Conservation (phyloP, 805 yeast species). For the Kregervanrija pseudodelftensis region DNA sequence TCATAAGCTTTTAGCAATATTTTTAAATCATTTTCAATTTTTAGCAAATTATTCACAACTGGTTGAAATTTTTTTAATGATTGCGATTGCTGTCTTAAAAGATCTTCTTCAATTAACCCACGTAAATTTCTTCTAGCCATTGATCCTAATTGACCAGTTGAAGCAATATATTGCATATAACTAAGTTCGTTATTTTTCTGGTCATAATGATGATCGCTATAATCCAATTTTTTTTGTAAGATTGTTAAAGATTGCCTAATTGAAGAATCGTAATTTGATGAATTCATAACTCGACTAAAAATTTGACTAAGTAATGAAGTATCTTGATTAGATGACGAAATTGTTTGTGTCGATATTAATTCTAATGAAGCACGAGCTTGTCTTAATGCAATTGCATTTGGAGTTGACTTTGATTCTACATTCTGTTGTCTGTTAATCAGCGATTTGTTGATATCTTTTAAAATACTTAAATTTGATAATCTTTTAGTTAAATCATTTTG, state of each 20-base stretch:
- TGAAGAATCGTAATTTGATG: conserved; percentile 32
- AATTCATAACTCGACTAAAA: conserved; percentile 43
- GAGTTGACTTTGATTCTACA: not conserved
- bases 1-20: conserved; percentile 19
- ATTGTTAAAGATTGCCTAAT: conserved; percentile 24
- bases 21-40: conserved; percentile 24
- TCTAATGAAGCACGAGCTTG: conserved; percentile 43
- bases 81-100: conserved; percentile 48
- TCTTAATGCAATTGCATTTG: conserved; percentile 31
- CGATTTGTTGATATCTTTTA: conserved; percentile 20
- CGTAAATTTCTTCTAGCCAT: conserved; percentile 53
- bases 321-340: conserved; percentile 8
- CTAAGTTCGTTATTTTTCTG: conserved; percentile 8
- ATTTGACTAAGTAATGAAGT: conserved; percentile 33
- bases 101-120: conserved; percentile 53
- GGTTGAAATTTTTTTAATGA: conserved; percentile 38
- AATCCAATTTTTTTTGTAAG: conserved; percentile 18
- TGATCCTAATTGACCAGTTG: conserved; percentile 35
- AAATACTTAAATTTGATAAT: conserved; percentile 28
- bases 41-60: conserved; percentile 34
- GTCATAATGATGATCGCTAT: not conserved
- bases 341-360: conserved; percentile 19
- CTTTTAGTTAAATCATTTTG: conserved; percentile 31
- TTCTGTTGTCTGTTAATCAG: not conserved
- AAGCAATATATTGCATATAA: conserved; percentile 28